A percentile compares a stretch with the other conserved stretches of the same genome.
phyloP scores from a whole-genome alignment of 2,329 filamentous ascomycete species.

The Phaeosphaeriaceae sp. region DNA sequence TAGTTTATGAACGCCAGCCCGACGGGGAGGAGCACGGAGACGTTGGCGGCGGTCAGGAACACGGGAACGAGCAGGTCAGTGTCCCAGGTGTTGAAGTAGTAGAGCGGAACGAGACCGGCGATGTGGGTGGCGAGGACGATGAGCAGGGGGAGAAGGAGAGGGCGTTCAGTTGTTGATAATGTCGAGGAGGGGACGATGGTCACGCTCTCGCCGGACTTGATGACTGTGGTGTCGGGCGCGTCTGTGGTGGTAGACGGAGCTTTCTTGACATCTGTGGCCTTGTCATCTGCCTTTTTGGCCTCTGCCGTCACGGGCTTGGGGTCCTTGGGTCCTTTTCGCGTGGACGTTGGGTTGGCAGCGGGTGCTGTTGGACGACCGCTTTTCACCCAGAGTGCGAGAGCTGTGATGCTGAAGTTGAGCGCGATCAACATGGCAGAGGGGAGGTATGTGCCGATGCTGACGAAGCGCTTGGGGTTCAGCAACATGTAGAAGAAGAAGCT shows the following conservation, averaged over 20 bases:
- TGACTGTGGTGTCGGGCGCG: constrained; percentile 22
- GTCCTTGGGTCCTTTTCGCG: constrained; percentile 15
- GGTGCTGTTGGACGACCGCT: constrained; percentile 64
- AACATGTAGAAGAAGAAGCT: constrained; percentile 99
- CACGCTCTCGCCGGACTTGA: constrained; percentile 44
- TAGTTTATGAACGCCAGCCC: constrained; percentile 35
- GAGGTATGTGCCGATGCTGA: constrained; percentile 96
- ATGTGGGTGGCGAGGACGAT: constrained; percentile 78
- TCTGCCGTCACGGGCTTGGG: neutral
- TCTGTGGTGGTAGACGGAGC: constrained; percentile 3
- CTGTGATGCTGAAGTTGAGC: constrained; percentile 93
- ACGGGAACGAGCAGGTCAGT: constrained; percentile 49
- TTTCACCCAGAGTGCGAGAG: constrained; percentile 90
- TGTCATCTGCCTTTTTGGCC: neutral
- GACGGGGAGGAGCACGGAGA: constrained; percentile 43
- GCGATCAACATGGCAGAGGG: constrained; percentile 98
- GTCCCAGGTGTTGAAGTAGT: constrained; percentile 80
- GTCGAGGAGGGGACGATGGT: constrained; percentile 49
- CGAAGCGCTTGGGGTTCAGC: constrained; percentile 89
- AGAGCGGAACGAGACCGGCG: constrained; percentile 80
- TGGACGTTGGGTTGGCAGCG: constrained; percentile 35
- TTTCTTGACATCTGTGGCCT: constrained; percentile 48
- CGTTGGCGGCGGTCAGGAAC: constrained; percentile 41
- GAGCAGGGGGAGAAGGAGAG: constrained; percentile 75
- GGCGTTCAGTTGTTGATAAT: constrained; percentile 62